These are phyloP conservation scores for Yamadazyma friedrichii DNA, from an alignment of 1,139 yeast genomes.

Conservation along the genomic window DNA sequence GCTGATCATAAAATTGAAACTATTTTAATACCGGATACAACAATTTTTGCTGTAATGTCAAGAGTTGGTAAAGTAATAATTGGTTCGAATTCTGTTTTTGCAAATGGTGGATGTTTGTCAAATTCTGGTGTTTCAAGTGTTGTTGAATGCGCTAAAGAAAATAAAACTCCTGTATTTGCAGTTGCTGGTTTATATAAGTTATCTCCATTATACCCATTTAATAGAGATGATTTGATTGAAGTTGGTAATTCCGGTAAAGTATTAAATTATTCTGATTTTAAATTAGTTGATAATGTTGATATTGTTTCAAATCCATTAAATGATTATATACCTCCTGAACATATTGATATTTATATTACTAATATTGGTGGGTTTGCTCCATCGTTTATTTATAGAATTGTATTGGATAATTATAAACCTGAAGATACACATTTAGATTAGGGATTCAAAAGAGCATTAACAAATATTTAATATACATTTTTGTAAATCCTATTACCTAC, in stretches of 20 bases:
- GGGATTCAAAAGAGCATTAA: slow-evolving; percentile 57
- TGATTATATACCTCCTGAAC: slow-evolving; percentile 92
- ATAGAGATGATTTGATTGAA: slow-evolving; percentile 82
- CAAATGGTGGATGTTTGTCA: slow-evolving; percentile 93
- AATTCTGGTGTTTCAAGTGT: slow-evolving; percentile 90
- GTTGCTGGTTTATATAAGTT: slow-evolving; percentile 93
- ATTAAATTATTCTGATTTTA: slow-evolving; percentile 65
- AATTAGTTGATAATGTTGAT: slow-evolving; percentile 68
- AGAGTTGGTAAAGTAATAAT: slow-evolving; percentile 94
- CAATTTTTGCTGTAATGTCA: slow-evolving; percentile 94
- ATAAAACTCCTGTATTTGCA: slow-evolving; percentile 91
- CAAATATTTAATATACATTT: slow-evolving; percentile 91
- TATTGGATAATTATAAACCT: slow-evolving; percentile 87
- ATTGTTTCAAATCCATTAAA: slow-evolving; percentile 84
- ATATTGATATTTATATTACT: slow-evolving; percentile 90
- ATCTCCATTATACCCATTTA: slow-evolving; percentile 92
- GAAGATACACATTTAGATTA: slow-evolving; percentile 67
- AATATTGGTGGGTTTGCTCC: slow-evolving; percentile 97
- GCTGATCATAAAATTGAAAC: slow-evolving; percentile 88
- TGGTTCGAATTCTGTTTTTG: slow-evolving; percentile 89
- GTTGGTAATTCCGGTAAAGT: slow-evolving; percentile 93
- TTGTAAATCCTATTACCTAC: slow-evolving; percentile 89
- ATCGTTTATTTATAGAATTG: slow-evolving; percentile 91
- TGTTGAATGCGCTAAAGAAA: slow-evolving; percentile 94
- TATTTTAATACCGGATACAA: slow-evolving; percentile 87